Evolutionary conservation across 192 early-diverging fungal genomes (phyloP).

Genomic region (Backusella morwellensis): DNA sequence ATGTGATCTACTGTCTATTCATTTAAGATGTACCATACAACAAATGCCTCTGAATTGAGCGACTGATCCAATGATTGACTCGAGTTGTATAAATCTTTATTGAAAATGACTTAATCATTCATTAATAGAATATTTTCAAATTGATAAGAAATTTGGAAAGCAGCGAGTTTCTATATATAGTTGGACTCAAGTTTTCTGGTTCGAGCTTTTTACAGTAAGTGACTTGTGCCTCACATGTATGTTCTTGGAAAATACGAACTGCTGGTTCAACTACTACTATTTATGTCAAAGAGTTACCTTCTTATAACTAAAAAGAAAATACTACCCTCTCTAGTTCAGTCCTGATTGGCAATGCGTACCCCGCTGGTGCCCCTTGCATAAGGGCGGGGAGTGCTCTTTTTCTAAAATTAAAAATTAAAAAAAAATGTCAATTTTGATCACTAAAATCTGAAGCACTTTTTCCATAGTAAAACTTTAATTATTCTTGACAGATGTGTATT

Average conservation of each 20-base stretch:
- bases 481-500: not conserved
- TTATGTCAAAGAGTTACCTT: not conserved
- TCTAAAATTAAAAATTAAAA: not conserved
- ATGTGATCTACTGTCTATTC: not conserved
- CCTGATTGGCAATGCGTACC: not conserved
- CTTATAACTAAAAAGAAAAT: not conserved
- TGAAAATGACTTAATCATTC: not conserved
- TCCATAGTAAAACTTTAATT: not conserved
- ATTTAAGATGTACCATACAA: not conserved
- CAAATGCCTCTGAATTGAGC: not conserved
- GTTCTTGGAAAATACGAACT: not conserved
- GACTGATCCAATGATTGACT: not conserved
- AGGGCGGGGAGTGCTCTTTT: not conserved
- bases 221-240: conserved; percentile 1
- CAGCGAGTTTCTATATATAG: conserved; percentile 3
- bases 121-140: not conserved
- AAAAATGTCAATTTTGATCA: not conserved
- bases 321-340: not conserved
- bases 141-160: not conserved
- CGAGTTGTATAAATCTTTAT: not conserved
- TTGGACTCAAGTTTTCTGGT: not conserved
- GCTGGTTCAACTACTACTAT: not conserved
- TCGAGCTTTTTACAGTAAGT: conserved; percentile 4
- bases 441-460: not conserved
- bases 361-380: not conserved